Evolutionary conservation across 805 yeast species (phyloP), one percentile per base, ranked within the genome.

Genomic region (Soucietia sequanensis): DNA sequence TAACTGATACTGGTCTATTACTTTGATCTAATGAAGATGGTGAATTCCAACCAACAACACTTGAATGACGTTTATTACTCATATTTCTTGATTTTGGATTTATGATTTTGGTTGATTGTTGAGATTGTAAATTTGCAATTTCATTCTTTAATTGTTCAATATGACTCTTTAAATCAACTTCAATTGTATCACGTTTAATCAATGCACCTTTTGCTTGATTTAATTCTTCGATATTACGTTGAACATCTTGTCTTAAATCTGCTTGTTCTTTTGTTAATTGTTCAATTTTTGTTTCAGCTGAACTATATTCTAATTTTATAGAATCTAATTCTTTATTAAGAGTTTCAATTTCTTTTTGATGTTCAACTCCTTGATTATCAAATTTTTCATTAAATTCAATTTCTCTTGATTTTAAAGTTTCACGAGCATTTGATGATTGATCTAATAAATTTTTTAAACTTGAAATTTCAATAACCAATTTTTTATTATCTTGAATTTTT

Each of bases 401-500:
- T 42, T 80, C 85, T 51, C 80, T 75, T 5, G 72, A 38, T 50
- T 77, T 75, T 43, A 81, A 62, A 4, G 66, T 56, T 40, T 76
- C 79, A 43, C 79, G 80, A 2, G 77, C 70, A 26, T 58, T 59
- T 27, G 71, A 64, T 5, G 81, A 72, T 42, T 76, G 81, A 21
- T 72, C 77, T 39, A 87, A 68, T 37, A 62, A 56, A 27, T 36
- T 52, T 44, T 60, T 68, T 44, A 68, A 58, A 37, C 51, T 55
- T 11, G 75, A 72, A 32, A 90, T 76, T 50, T 84, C 84, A 11
- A 64, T 62, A 39, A 77, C 71, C 53, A 91, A 70, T 41, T 73
- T 75, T 65, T 82, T 83, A 61, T 90, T 90, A 48, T 88, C 96
- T 46, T 79, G 85, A 17, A 84, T 81, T 58, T 87, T 85, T 23